phyloP scores from a whole-genome alignment of 2,329 filamentous ascomycete genomes.

The Cladophialophora carrionii region DNA sequence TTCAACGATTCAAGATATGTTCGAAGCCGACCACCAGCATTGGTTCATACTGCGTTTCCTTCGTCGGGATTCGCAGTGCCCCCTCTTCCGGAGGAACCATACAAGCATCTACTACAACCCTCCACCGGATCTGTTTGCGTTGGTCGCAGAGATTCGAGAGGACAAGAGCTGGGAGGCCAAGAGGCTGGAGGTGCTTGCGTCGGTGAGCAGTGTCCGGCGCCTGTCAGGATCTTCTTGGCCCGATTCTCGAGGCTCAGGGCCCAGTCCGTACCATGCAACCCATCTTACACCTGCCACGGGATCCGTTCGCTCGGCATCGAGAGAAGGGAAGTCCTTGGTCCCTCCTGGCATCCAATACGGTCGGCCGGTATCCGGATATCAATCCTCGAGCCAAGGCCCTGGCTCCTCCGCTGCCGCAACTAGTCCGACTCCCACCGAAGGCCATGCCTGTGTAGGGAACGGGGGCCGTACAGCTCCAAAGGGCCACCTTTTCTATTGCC shows the following conservation, averaged over 20 bases:
- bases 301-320: constrained; percentile 5
- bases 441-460: background rate
- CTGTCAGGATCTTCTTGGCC: background rate
- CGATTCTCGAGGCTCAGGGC: background rate
- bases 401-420: background rate
- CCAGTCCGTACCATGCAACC: background rate
- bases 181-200: background rate
- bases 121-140: constrained; percentile 14
- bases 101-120: constrained; percentile 8
- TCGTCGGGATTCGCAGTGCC: background rate
- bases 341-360: background rate
- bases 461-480: constrained; percentile 23
- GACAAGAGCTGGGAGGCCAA: constrained; percentile 17
- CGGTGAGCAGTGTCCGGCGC: background rate
- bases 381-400: background rate
- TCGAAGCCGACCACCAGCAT: background rate
- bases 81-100: constrained; percentile 4
- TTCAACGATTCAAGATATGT: background rate
- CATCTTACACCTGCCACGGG: background rate
- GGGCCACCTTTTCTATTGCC: constrained; percentile 27
- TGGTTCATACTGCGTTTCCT: background rate
- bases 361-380: background rate
- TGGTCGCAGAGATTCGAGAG: constrained; percentile 13
- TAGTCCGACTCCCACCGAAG: constrained; percentile 4
- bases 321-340: background rate